Conservation (phyloP, 1,284 basidiomycete species). For the Retiboletus flavoniger region DNA sequence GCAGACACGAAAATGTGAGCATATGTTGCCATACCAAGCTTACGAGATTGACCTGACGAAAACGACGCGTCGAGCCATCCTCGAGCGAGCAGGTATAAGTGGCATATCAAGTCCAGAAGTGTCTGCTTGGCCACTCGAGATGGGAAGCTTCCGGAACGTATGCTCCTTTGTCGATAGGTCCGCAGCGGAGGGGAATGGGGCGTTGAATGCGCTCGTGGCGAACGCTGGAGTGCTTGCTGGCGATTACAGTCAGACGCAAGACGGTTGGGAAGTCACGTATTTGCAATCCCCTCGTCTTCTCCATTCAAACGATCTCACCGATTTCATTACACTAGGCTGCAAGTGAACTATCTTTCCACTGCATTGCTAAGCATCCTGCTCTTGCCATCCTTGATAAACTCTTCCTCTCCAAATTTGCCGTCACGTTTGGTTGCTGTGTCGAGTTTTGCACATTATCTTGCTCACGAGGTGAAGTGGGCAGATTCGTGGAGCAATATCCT, state of each 20-base stretch:
- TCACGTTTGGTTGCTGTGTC: slow-evolving; percentile 30
- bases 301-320: neutral
- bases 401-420: slow-evolving; percentile 16
- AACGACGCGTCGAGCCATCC: slow-evolving; percentile 12
- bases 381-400: slow-evolving; percentile 26
- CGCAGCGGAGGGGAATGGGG: slow-evolving; percentile 8
- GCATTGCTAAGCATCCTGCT: slow-evolving; percentile 28
- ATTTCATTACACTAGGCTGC: slow-evolving; percentile 18
- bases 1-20: slow-evolving; percentile 22
- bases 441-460: slow-evolving; percentile 19
- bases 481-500: slow-evolving; percentile 14
- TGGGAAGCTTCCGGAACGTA: slow-evolving; percentile 25
- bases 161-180: slow-evolving; percentile 26
- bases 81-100: slow-evolving; percentile 1
- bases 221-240: slow-evolving; percentile 22
- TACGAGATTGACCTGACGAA: neutral
- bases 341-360: slow-evolving; percentile 34
- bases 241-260: slow-evolving; percentile 20
- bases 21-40: neutral
- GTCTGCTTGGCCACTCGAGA: slow-evolving; percentile 20
- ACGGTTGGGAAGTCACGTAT: slow-evolving; percentile 30
- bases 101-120: neutral
- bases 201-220: slow-evolving; percentile 21
- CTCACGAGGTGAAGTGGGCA: neutral
- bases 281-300: neutral